Evolutionary conservation across 192 early-diverging fungal species (phyloP).

Genomic region (Funneliformis mosseae): DNA sequence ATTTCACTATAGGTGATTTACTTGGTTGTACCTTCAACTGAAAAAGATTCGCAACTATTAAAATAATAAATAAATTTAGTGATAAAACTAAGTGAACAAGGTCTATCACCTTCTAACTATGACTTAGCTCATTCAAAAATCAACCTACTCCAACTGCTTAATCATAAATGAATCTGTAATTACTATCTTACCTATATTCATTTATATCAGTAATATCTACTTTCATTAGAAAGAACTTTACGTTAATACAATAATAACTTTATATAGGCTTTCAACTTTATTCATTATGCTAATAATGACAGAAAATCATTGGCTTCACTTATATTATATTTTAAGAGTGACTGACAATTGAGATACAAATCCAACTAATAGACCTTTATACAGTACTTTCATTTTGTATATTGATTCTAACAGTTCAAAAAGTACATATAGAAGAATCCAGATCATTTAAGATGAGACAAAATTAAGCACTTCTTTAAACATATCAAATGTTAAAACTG

Average conservation of each 20-base stretch:
- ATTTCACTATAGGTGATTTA: too few species aligned
- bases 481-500: conserved; percentile 12
- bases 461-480: background rate
- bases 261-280: too few species aligned
- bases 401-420: background rate
- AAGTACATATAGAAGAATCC: background rate
- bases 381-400: conserved; percentile 3
- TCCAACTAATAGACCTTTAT: conserved; percentile 1
- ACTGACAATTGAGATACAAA: conserved; percentile 4
- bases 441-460: background rate
- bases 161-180: background rate
- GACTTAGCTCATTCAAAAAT: background rate
- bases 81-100: background rate
- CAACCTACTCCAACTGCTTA: background rate
- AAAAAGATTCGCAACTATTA: too few species aligned
- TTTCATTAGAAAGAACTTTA: too few species aligned
- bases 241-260: too few species aligned
- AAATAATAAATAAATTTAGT: too few species aligned
- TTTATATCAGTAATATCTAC: too few species aligned
- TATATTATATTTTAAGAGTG: background rate
- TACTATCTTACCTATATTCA: too few species aligned
- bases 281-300: too few species aligned
- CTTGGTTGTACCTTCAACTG: too few species aligned
- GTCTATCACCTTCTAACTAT: background rate
- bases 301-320: background rate